Evolutionary conservation across 2,329 filamentous ascomycete genomes (phyloP), one percentile per base, ranked within the genome.

Genomic region (Metarhizium humberi): DNA sequence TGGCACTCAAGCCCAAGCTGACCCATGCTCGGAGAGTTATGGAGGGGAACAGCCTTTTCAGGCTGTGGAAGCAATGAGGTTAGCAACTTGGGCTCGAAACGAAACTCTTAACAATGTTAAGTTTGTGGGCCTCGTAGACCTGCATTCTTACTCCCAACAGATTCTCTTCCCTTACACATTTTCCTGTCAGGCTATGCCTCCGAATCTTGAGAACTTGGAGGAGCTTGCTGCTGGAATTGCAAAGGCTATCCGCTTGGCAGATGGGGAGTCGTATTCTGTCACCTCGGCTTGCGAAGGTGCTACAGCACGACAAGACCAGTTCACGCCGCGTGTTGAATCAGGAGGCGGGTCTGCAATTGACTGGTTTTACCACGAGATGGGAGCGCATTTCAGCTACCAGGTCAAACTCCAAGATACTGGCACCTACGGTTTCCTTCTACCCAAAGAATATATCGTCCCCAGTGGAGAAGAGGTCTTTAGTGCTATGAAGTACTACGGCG

Each of bases 101-200:
- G 80, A 95, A 69, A 90, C 86, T 7, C 76, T 83, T 61, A 82
- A 86, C 66, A 85, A 87, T 55, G 84, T 86, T 52, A 78, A 86
- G 16, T 90, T 97, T 61, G 81, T 92, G n/a, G 90, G 87, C 3
- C 86, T 95, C 60, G 68, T 97, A 48, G 94, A 99, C 68, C 78
- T 97, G 30, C 94, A 99, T 71, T 92, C 90, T 2, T 99, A 97
- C 70, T 95, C 90, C 0, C 92, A 99, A 72, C 88, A 96, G 71
- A 86, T 99, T 25, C 78, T 97, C 8, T 96, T 94, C 67, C 94
- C 94, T 0, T 97, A 92, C 68, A 86, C 88, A 5, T 96, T 90
- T 71, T 89, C 88, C 13, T 99, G 94, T 75, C 74, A 77, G 6
- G 78, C 81, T 5, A 76, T 85, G 32, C 92, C 94, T 13, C 92